Conservation (phyloP, 495 filamentous ascomycete species). For the Bombardia bombarda region DNA sequence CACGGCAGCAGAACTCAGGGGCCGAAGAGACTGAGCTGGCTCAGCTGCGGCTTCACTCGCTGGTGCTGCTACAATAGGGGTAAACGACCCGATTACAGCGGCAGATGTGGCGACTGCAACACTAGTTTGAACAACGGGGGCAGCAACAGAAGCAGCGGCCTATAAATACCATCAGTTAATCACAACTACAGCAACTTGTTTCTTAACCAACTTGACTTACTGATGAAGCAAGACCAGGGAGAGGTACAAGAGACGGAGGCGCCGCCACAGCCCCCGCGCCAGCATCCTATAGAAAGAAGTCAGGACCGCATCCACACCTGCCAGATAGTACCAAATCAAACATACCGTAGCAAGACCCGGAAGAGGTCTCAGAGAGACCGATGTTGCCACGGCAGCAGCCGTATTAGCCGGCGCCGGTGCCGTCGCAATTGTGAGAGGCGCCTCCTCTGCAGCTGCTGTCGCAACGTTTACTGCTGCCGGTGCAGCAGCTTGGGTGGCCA, state of each 20-base stretch:
- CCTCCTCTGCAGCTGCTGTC: neutral
- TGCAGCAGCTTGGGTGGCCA: slow-evolving; percentile 1
- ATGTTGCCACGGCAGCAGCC: neutral
- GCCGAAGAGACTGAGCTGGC: neutral
- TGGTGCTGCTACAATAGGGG: neutral
- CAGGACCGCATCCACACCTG: neutral
- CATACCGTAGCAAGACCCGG: slow-evolving; percentile 12
- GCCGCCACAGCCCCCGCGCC: too few relatives aligned
- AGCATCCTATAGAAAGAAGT: neutral
- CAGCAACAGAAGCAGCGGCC: neutral
- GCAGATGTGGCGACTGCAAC: neutral
- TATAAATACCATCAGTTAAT: too few relatives aligned
- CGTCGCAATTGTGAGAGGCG: neutral
- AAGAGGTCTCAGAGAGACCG: slow-evolving; percentile 8
- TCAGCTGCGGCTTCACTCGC: neutral
- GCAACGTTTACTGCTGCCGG: neutral
- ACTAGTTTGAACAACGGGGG: neutral
- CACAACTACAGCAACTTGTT: too few relatives aligned
- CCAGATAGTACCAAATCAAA: neutral
- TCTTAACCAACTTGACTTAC: too few relatives aligned
- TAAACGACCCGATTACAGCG: neutral
- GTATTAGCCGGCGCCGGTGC: neutral
- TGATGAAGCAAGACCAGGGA: neutral
- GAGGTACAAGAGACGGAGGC: neutral
- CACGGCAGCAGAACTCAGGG: neutral